Evolutionary conservation across 345 rosid genomes (phyloP).

Genomic region (Sonneratia caseolaris): DNA sequence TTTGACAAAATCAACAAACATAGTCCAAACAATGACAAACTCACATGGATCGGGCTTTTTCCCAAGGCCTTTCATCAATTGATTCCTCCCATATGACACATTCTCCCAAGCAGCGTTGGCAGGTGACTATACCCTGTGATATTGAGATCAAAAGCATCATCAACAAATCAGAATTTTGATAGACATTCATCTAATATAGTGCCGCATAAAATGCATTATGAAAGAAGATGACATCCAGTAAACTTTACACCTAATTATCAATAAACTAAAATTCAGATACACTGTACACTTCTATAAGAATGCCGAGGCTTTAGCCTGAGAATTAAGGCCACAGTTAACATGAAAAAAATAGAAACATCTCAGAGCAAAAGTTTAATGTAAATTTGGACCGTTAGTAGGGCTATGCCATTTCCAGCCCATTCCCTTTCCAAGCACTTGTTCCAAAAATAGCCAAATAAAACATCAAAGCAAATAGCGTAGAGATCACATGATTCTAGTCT

Average conservation of each 20-base stretch:
- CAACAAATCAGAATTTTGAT: not conserved
- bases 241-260: not conserved
- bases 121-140: constrained; percentile 71
- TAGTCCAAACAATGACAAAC: constrained; percentile 1
- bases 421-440: not conserved
- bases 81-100: constrained; percentile 96
- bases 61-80: constrained; percentile 91
- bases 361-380: not conserved
- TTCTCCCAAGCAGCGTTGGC: constrained; percentile 70
- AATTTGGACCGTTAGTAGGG: not conserved
- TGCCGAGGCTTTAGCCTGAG: not conserved
- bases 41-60: constrained; percentile 83
- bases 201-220: not conserved
- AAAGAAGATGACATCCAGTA: not conserved
- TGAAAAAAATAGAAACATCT: not conserved
- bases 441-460: not conserved
- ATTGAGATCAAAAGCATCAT: not conserved
- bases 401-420: not conserved
- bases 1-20: not conserved
- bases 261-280: not conserved
- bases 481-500: too few relatives aligned
- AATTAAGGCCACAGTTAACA: not conserved
- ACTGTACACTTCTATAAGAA: not conserved
- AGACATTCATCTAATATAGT: not conserved
- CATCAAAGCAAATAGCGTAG: not conserved